Conservation (phyloP, 495 filamentous ascomycete species). For the Hypoxylon lenormandii region DNA sequence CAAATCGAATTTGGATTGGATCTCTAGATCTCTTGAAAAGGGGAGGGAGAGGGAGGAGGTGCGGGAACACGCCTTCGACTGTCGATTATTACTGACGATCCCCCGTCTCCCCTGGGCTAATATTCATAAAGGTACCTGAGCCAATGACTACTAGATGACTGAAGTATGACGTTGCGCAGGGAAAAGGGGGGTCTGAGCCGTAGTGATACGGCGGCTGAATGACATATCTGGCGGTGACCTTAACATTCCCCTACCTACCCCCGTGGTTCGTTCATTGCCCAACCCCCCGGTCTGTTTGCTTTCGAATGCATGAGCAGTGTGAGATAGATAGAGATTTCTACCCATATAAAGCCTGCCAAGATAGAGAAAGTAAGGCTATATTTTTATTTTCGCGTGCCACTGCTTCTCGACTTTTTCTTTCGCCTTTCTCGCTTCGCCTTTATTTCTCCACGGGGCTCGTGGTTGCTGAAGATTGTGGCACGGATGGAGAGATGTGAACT, state of each 20-base stretch:
- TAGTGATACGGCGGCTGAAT: conserved; percentile 13
- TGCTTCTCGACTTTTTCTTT: conserved; percentile 5
- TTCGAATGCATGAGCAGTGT: neutral
- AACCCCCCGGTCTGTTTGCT: conserved; percentile 6
- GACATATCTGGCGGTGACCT: neutral
- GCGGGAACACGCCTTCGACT: conserved; percentile 24
- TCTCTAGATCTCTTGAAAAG: neutral
- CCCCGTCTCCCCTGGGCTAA: neutral
- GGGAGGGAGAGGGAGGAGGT: too few relatives aligned
- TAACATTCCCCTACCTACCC: neutral
- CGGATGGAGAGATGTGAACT: too few relatives aligned
- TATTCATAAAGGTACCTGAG: conserved; percentile 3
- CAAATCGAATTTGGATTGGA: conserved; percentile 10
- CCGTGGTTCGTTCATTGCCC: too few relatives aligned
- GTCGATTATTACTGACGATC: conserved; percentile 16
- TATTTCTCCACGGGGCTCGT: too few relatives aligned
- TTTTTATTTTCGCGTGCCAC: conserved; percentile 26
- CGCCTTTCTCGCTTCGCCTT: neutral
- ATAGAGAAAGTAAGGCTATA: neutral
- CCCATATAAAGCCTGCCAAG: conserved; percentile 3
- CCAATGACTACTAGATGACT: conserved; percentile 1
- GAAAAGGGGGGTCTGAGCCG: conserved; percentile 23
- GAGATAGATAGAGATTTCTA: neutral
- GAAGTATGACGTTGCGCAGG: conserved; percentile 34
- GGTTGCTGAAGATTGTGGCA: too few relatives aligned